Evolutionary conservation across 1,139 yeast genomes (phyloP), one percentile per base, ranked within the genome.

Genomic region (Candida sp.): DNA sequence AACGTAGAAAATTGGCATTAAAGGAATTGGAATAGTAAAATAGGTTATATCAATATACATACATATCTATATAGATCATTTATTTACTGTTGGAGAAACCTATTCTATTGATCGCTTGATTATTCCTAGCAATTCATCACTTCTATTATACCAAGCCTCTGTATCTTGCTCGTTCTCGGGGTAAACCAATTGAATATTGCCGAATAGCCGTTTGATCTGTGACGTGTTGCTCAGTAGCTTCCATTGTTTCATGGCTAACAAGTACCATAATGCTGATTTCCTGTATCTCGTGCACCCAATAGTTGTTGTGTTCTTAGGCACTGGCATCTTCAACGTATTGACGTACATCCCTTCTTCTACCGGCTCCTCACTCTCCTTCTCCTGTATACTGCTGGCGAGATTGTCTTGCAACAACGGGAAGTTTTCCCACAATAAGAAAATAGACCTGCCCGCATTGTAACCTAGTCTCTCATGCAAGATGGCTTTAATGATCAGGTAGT

Each of bases 191-290:
- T 57, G 51, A 12, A 75, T 61, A 50, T 74, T 73, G 12, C 55
- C 42, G 31, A 69, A 45, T 42, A 73, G 61, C 11, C 55, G 51
- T 44, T 57, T 51, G 1, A 69, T 62, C 49, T 75, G 79, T 3
- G 55, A 47, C 32, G 57, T 47, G 46, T 70, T 65, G 7, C 68
- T 63, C 39, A 75, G 59, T 4, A 61, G 58, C n/a, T 68, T 53
- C 92, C 97, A 87, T 62, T 88, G 90, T 51, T 83, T 83, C 4
- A 93, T 88, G 0, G 97, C 86, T 27, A 93, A 68, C 22, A 92
- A 67, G 59, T 82, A 80, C 93, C 97, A 93, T 33, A 93, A 75
- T 0, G 91, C 84, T 1, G 94, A 85, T 62, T 90, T 91, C 51
- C 98, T 78, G 49, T 70, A 70, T 51, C 96, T 75, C 1, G 88